phyloP scores from a whole-genome alignment of 805 yeast species.

The Teunomyces panamensis region DNA sequence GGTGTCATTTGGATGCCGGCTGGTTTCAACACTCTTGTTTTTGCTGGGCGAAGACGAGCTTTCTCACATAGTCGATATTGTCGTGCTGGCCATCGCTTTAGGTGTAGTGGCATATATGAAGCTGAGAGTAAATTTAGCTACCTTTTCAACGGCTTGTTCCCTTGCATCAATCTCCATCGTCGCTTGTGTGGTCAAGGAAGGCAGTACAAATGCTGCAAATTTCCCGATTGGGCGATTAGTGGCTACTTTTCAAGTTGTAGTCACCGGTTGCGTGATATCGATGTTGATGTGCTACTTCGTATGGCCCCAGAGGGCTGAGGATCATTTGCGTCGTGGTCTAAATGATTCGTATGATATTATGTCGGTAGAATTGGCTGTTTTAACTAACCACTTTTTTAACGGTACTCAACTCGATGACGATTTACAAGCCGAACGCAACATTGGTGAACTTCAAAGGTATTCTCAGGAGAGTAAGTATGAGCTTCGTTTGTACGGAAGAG shows the following conservation, averaged over 20 bases:
- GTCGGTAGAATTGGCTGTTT: constrained; percentile 45
- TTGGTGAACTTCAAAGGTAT: constrained; percentile 35
- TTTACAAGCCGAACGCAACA: constrained; percentile 34
- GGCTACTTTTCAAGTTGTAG: constrained; percentile 56
- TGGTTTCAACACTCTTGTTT: constrained; percentile 45
- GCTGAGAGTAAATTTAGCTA: constrained; percentile 64
- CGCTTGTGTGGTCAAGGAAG: constrained; percentile 72
- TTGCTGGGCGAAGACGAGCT: constrained; percentile 44
- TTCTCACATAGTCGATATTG: constrained; percentile 53
- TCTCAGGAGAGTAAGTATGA: constrained; percentile 66
- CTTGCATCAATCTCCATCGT: constrained; percentile 70
- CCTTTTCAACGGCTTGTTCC: constrained; percentile 65
- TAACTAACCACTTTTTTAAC: constrained; percentile 48
- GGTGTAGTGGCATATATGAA: constrained; percentile 71
- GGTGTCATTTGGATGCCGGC: constrained; percentile 52
- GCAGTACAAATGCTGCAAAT: constrained; percentile 55
- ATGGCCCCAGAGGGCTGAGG: constrained; percentile 61
- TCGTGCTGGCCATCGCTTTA: constrained; percentile 51
- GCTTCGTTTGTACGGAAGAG: constrained; percentile 51
- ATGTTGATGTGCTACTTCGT: constrained; percentile 58
- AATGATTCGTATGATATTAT: constrained; percentile 52
- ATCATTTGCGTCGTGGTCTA: constrained; percentile 41
- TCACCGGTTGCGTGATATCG: constrained; percentile 58
- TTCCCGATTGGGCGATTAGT: constrained; percentile 55
- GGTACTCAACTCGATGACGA: constrained; percentile 46